Conservation (phyloP, 352 stramenopile genomes). For the Globisporangium heterothallicum region DNA sequence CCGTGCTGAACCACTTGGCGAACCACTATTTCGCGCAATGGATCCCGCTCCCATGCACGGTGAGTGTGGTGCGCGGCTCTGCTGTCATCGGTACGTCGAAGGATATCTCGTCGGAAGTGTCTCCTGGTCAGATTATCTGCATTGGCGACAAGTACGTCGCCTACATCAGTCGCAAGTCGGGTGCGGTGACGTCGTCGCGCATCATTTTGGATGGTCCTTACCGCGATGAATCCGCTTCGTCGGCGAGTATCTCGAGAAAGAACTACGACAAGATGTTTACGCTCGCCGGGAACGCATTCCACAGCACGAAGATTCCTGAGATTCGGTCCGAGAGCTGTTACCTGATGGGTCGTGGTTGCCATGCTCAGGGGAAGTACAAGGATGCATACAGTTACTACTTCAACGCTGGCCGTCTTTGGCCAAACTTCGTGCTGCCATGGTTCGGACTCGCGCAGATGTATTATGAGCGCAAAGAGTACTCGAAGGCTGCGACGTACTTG, state of each 20-base stretch:
- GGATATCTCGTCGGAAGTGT: constrained; percentile 85
- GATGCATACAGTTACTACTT: constrained; percentile 96
- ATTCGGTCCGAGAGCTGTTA: constrained; percentile 97
- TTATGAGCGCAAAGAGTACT: constrained; percentile 82
- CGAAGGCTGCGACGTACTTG: constrained; percentile 77
- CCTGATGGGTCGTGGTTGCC: constrained; percentile 93
- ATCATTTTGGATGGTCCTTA: constrained; percentile 79
- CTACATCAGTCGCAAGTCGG: constrained; percentile 72
- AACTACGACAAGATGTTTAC: constrained; percentile 91
- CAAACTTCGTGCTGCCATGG: constrained; percentile 84
- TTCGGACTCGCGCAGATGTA: constrained; percentile 88
- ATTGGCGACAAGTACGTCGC: constrained; percentile 91
- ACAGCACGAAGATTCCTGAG: constrained; percentile 83
- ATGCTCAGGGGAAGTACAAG: constrained; percentile 92
- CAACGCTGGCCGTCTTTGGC: constrained; percentile 86
- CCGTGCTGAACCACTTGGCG: constrained; percentile 95
- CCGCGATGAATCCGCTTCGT: constrained; percentile 59
- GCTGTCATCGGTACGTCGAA: constrained; percentile 81
- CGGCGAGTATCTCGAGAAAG: constrained; percentile 73
- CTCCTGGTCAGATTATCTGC: constrained; percentile 89
- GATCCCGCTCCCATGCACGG: constrained; percentile 88
- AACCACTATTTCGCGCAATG: constrained; percentile 99
- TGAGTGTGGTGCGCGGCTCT: constrained; percentile 82
- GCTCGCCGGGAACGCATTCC: constrained; percentile 82
- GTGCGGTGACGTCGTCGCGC: constrained; percentile 52